phyloP scores from a whole-genome alignment of 495 filamentous ascomycete genomes.

The Penicillium canescens region DNA sequence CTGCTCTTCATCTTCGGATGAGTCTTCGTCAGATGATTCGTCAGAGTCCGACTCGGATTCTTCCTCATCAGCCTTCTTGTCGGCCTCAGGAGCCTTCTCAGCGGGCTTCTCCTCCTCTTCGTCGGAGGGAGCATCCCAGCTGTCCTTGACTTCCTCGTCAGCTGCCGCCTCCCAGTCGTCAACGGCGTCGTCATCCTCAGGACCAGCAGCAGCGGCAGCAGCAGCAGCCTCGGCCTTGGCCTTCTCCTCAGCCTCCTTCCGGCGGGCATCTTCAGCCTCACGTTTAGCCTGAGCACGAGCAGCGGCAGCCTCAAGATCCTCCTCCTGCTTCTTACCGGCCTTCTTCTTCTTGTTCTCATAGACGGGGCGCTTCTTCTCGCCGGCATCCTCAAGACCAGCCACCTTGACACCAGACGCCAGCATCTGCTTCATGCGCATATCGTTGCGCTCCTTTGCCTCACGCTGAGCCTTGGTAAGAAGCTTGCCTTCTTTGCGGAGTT shows the following conservation, averaged over 20 bases:
- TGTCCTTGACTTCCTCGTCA: conserved; percentile 83
- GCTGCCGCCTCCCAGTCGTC: conserved; percentile 92
- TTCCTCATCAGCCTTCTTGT: conserved; percentile 25
- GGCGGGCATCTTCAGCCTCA: conserved; percentile 71
- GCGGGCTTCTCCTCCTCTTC: conserved; percentile 54
- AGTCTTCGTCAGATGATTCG: conserved; percentile 54
- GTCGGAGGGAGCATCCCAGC: conserved; percentile 88
- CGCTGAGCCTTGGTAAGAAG: conserved; percentile 92
- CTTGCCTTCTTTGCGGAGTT: conserved; percentile 93
- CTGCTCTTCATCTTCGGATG: conserved; percentile 64
- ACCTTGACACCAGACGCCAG: conserved; percentile 80
- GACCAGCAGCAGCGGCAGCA: conserved; percentile 53
- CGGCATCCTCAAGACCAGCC: conserved; percentile 64
- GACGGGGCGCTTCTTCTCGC: conserved; percentile 71
- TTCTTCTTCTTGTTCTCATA: conserved; percentile 78
- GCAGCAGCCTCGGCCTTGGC: conserved; percentile 59
- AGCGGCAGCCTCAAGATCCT: conserved; percentile 64
- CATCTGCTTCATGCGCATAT: conserved; percentile 93
- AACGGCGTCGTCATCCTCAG: conserved; percentile 58
- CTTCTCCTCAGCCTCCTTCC: conserved; percentile 64
- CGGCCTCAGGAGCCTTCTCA: conserved; percentile 30
- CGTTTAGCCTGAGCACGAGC: conserved; percentile 60
- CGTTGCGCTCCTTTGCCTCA: conserved; percentile 78
- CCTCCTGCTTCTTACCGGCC: conserved; percentile 69
- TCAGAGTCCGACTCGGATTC: conserved; percentile 48